These are phyloP conservation scores for Termitomyces sp. DNA, from an alignment of 1,284 basidiomycete genomes.

Conservation along the genomic window DNA sequence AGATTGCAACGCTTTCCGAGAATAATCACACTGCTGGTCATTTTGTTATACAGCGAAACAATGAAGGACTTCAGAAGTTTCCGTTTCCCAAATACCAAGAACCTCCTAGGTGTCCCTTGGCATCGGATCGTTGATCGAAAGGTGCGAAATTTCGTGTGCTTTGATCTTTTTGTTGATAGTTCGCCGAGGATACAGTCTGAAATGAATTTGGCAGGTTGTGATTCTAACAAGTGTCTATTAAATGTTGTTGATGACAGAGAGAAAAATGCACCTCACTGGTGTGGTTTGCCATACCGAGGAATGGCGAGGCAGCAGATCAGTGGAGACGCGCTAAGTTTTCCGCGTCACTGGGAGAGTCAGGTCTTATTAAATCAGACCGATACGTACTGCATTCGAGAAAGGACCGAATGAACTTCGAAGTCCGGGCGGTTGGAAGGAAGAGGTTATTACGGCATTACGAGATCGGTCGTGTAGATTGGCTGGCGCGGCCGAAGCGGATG, in stretches of 20 bases:
- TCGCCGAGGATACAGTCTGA: not conserved
- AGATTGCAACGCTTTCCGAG: too few relatives aligned
- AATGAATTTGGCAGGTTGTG: not conserved
- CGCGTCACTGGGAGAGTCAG: not conserved
- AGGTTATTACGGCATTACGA: too few relatives aligned
- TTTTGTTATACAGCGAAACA: too few relatives aligned
- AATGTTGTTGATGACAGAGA: not conserved
- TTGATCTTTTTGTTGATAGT: not conserved
- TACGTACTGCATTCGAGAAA: not conserved
- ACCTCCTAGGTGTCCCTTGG: not conserved
- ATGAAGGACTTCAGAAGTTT: not conserved
- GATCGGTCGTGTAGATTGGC: not conserved
- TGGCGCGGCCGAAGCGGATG: not conserved
- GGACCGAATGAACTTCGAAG: not conserved
- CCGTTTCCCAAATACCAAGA: not conserved
- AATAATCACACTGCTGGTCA: too few relatives aligned
- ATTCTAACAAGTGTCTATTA: not conserved
- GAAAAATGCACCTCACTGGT: not conserved
- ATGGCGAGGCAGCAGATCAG: not conserved
- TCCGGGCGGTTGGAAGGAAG: not conserved
- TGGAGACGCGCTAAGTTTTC: not conserved
- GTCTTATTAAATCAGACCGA: too few relatives aligned
- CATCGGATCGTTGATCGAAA: not conserved
- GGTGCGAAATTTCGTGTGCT: not conserved
- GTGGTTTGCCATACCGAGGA: not conserved